Base-by-base conservation (phyloP, 345 rosid genomes). In the Salix arbutifolia region DNA sequence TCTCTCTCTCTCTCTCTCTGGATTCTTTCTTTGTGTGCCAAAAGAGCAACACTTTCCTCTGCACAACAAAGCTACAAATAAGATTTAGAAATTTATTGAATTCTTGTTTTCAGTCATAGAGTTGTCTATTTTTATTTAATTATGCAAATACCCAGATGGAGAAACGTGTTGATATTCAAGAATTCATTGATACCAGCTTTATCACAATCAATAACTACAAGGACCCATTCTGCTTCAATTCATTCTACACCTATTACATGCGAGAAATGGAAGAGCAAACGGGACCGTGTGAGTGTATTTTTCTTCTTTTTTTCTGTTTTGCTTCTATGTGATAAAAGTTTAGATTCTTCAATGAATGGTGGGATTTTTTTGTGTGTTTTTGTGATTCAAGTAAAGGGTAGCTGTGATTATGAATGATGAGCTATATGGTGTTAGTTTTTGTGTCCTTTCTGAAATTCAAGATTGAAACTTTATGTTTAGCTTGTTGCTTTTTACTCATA, bases 141-240 rank as follows among this genome's bases (percentile, higher is more conserved):
- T 68, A 85, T 87, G 90, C 86, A 73, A 78, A 31, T 86, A 72
- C 85, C 92, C 83, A 83, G 88, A 89, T 89, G 90, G 86, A 76
- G 87, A 79, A 85, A 83, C 78, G 46, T 82, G 75, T 40, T 83
- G 42, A n/a, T 70, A 1, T 76, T 86, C 60, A 85, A 73, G 74
- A 78, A 78, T 67, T 76, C 79, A 30, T 79, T 86, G 73, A 8
- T 60, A 7, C 75, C 83, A 46, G 44, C 84, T 72, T 70, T 73
- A 17, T 80, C 76, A 26, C 68, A 70, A 21, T 65, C 80, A 60
- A 72, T 67, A 68, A 17, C 79, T 61, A 74, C 72, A 4, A 75
- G 69, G 10, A 28, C 69, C 60, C 71, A 33, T 62, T 70, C 65
- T 73, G 83, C 87, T 73, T 83, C 79, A 6, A 78, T 91, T 78